Percentiles rank a stretch among this genome's conserved stretches.
phyloP scores from a whole-genome alignment of 768 basidiomycete genomes.

The Boletus vinaceobasis region DNA sequence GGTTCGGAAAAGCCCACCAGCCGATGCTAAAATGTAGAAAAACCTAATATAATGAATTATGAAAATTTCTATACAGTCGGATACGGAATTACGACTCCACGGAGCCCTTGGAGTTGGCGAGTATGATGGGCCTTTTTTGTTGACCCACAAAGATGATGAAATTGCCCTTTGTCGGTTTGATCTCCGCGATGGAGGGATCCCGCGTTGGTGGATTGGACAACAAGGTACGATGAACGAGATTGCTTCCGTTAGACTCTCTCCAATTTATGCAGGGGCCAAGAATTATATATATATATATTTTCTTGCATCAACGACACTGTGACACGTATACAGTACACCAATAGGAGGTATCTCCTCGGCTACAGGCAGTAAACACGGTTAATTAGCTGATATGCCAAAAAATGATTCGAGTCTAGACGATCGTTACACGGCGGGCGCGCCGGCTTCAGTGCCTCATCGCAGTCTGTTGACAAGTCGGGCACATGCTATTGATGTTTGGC shows the following conservation, averaged over 20 bases:
- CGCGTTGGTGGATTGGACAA: conserved; percentile 5
- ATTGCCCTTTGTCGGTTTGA: conserved; percentile 19
- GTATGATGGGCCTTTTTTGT: background rate
- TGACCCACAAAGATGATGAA: conserved; percentile 1
- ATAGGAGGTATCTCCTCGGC: conserved; percentile 22
- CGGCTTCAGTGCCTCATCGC: conserved; percentile 22
- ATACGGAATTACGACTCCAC: conserved; percentile 14
- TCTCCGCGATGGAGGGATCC: conserved; percentile 27
- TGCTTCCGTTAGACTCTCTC: conserved; percentile 30
- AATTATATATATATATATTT: conserved; percentile 7
- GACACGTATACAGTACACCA: conserved; percentile 17
- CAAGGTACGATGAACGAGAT: conserved; percentile 16
- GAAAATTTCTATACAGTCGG: background rate
- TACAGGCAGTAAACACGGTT: conserved; percentile 27
- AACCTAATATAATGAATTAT: background rate
- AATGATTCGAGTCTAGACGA: conserved; percentile 9
- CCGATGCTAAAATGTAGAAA: background rate
- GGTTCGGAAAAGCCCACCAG: background rate
- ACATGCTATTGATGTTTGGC: conserved; percentile 40
- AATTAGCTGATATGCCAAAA: conserved; percentile 22
- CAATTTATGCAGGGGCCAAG: conserved; percentile 7
- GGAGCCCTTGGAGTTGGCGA: conserved; percentile 24
- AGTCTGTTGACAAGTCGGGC: conserved; percentile 38
- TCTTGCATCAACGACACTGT: background rate
- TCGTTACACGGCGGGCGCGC: background rate